A percentile compares a stretch with the other conserved stretches of the same genome.
phyloP scores from a whole-genome alignment of 2,329 filamentous ascomycete genomes.

The Penicillium thymicola region DNA sequence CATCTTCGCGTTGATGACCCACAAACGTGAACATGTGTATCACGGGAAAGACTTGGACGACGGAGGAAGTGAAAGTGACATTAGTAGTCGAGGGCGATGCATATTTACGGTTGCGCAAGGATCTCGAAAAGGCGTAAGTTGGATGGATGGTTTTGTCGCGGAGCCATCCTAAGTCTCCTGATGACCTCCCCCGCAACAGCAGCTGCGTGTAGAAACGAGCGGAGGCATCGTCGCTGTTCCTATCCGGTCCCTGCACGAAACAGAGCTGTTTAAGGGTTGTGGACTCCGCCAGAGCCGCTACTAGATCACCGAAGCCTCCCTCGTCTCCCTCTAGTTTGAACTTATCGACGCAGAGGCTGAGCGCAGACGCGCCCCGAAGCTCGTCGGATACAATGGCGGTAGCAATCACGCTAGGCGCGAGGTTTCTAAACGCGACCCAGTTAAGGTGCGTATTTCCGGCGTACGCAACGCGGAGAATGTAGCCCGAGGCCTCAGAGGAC shows the following conservation, averaged over 20 bases:
- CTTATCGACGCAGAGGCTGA: constrained; percentile 12
- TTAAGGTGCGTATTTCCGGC: constrained; percentile 12
- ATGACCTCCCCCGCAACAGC: neutral
- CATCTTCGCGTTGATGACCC: too few species aligned
- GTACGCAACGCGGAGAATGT: constrained; percentile 13
- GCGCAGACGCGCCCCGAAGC: constrained; percentile 14
- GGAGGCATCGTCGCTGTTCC: constrained; percentile 10
- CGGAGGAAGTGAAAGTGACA: too few species aligned
- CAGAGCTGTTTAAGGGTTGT: constrained; percentile 11
- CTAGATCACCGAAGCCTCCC: constrained; percentile 4
- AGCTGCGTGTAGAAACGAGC: constrained; percentile 8
- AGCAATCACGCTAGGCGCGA: constrained; percentile 9
- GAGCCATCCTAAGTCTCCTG: too few species aligned
- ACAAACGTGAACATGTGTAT: too few species aligned
- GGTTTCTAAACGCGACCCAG: constrained; percentile 13
- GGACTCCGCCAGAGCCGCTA: constrained; percentile 7
- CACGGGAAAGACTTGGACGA: too few species aligned
- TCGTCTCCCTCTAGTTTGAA: neutral
- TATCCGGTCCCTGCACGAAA: constrained; percentile 9
- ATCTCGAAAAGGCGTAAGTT: too few species aligned
- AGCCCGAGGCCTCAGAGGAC: neutral
- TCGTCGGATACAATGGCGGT: constrained; percentile 12
- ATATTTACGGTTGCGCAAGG: too few species aligned
- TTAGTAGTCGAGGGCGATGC: too few species aligned
- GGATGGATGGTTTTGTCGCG: too few species aligned